Percentiles rank a stretch among this genome's conserved stretches.
Evolutionary conservation across 345 rosid species (phyloP).

Genomic region (Jatropha curcas): DNA sequence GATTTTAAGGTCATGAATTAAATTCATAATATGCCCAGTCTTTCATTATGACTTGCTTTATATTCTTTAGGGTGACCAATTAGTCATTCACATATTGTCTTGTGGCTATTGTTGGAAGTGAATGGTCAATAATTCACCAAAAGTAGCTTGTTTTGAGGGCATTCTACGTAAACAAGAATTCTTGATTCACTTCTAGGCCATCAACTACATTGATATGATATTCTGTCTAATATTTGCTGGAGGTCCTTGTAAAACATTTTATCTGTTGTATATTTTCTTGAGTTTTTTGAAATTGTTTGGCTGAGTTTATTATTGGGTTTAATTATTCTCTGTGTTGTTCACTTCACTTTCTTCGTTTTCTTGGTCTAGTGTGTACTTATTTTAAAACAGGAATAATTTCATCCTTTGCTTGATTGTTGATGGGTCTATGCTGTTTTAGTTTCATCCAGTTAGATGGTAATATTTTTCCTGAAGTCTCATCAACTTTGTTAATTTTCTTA

Average conservation of each 20-base stretch:
- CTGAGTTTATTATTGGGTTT: neutral
- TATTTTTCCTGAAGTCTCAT: neutral
- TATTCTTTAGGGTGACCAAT: conserved; percentile 8
- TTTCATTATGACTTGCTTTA: neutral
- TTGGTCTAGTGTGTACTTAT: neutral
- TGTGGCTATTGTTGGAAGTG: neutral
- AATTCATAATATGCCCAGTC: neutral
- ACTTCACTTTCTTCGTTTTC: neutral
- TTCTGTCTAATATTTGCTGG: neutral
- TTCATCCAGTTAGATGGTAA: neutral
- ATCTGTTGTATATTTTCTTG: neutral
- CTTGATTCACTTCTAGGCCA: conserved; percentile 9
- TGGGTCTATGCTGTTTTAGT: neutral
- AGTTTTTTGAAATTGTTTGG: neutral
- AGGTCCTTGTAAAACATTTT: neutral
- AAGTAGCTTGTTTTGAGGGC: neutral
- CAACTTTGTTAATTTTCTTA: neutral
- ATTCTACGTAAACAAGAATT: neutral
- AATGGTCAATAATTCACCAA: conserved; percentile 10
- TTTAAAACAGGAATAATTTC: neutral
- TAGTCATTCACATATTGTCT: conserved; percentile 7
- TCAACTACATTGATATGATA: conserved; percentile 22
- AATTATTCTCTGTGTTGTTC: neutral
- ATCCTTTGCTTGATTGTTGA: neutral
- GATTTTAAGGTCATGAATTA: conserved; percentile 2